Evolutionary conservation across 2,329 filamentous ascomycete genomes (phyloP).

Genomic region (Ceratocystis variospora): DNA sequence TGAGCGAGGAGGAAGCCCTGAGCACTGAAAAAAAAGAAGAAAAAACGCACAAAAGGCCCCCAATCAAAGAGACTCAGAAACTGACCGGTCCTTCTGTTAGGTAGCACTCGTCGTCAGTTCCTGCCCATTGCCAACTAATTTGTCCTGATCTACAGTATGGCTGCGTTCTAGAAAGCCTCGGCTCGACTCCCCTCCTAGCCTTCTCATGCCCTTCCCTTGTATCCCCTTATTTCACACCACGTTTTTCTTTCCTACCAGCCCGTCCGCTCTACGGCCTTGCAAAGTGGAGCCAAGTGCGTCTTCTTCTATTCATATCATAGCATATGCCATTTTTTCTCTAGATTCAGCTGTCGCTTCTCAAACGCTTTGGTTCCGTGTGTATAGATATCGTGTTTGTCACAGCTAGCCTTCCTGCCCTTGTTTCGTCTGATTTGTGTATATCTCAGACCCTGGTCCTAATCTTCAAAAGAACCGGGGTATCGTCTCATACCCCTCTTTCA

Average conservation of each 20-base stretch:
- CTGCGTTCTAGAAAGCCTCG: not conserved
- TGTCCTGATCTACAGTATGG: not conserved
- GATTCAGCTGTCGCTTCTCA: not conserved
- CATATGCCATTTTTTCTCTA: not conserved
- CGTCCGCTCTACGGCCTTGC: no score
- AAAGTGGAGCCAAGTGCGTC: not conserved
- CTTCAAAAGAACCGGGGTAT: not conserved
- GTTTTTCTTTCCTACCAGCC: no score
- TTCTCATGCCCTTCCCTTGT: not conserved
- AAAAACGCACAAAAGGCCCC: no score
- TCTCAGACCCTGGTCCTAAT: slow-evolving; percentile 1
- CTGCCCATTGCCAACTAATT: not conserved
- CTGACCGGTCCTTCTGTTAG: not conserved
- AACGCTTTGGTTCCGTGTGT: not conserved
- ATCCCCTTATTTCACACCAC: no score
- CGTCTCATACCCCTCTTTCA: not conserved
- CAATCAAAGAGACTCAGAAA: not conserved
- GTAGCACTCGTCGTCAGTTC: not conserved
- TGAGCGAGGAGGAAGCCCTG: no score
- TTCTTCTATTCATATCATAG: not conserved
- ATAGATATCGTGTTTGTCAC: not conserved
- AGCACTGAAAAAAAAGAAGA: no score
- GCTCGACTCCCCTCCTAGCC: not conserved
- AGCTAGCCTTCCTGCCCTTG: not conserved
- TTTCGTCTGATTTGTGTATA: slow-evolving; percentile 2